Conservation (phyloP, 1,284 basidiomycete genomes). For the Leucoagaricus sp. region DNA sequence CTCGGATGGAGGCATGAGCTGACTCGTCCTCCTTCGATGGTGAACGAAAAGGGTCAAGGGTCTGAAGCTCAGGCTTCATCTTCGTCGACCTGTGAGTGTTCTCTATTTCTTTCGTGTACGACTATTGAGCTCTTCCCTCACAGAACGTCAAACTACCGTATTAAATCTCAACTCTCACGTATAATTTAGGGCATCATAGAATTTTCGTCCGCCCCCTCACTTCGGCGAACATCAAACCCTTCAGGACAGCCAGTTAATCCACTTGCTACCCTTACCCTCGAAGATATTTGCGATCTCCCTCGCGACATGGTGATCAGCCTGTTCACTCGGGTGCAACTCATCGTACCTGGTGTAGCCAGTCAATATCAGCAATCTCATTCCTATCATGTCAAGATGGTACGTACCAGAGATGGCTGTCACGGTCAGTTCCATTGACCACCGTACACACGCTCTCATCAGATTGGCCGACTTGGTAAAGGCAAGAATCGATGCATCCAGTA, state of each 20-base stretch:
- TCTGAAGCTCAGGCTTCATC: neutral
- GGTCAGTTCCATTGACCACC: slow-evolving; percentile 38
- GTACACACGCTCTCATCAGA: slow-evolving; percentile 38
- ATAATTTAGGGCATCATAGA: neutral
- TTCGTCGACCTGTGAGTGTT: neutral
- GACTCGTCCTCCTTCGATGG: neutral
- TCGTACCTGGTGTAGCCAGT: slow-evolving; percentile 55
- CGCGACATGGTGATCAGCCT: slow-evolving; percentile 54
- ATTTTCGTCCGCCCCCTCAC: neutral
- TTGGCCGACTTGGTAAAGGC: slow-evolving; percentile 43
- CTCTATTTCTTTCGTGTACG: too few relatives aligned
- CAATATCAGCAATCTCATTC: neutral
- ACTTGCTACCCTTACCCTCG: slow-evolving; percentile 40
- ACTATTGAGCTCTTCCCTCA: too few relatives aligned
- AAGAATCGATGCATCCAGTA: slow-evolving; percentile 47
- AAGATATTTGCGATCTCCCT: slow-evolving; percentile 48
- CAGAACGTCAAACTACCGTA: neutral
- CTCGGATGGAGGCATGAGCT: slow-evolving; percentile 51
- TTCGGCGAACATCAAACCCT: neutral
- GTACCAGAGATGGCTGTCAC: slow-evolving; percentile 58
- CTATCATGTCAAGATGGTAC: slow-evolving; percentile 20
- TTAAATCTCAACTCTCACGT: neutral
- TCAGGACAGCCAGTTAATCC: slow-evolving; percentile 51
- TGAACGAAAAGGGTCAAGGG: neutral
- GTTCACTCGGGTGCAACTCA: slow-evolving; percentile 59